These are phyloP conservation scores for Toxicodendron radicans DNA, from an alignment of 345 rosid genomes.

Conservation along the genomic window DNA sequence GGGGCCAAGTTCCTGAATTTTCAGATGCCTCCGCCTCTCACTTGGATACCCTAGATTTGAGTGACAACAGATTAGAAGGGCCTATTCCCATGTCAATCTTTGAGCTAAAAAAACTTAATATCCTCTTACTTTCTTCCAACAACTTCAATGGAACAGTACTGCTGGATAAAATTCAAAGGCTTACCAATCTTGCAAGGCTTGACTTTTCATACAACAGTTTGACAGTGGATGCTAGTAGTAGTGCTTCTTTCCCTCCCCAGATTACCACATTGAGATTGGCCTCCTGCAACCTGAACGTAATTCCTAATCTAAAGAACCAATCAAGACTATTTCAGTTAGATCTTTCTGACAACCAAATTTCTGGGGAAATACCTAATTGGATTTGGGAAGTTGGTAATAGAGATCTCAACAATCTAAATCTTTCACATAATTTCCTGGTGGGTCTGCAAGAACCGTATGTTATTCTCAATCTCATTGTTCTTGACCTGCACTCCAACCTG, in stretches of 20 bases:
- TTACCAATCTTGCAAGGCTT: slow-evolving; percentile 28
- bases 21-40: not conserved
- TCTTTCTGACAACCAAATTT: slow-evolving; percentile 46
- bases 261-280: slow-evolving; percentile 36
- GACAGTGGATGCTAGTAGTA: slow-evolving; percentile 13
- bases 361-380: slow-evolving; percentile 46
- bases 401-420: not conserved
- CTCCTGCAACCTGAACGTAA: slow-evolving; percentile 36
- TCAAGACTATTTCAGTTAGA: slow-evolving; percentile 13
- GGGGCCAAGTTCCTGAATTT: not conserved
- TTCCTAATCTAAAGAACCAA: slow-evolving; percentile 39
- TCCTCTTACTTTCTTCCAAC: slow-evolving; percentile 43
- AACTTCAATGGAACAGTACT: slow-evolving; percentile 38
- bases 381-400: slow-evolving; percentile 25
- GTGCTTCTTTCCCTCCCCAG: slow-evolving; percentile 9
- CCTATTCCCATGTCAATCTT: slow-evolving; percentile 15
- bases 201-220: slow-evolving; percentile 47
- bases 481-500: slow-evolving; percentile 37
- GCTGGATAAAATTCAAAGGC: slow-evolving; percentile 14
- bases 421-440: slow-evolving; percentile 20
- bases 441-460: slow-evolving; percentile 14
- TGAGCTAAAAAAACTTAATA: slow-evolving; percentile 20
- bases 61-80: slow-evolving; percentile 41
- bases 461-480: not conserved
- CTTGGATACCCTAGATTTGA: slow-evolving; percentile 38